Base-by-base conservation (phyloP, 768 basidiomycete genomes). In the Collybiopsis confluens region DNA sequence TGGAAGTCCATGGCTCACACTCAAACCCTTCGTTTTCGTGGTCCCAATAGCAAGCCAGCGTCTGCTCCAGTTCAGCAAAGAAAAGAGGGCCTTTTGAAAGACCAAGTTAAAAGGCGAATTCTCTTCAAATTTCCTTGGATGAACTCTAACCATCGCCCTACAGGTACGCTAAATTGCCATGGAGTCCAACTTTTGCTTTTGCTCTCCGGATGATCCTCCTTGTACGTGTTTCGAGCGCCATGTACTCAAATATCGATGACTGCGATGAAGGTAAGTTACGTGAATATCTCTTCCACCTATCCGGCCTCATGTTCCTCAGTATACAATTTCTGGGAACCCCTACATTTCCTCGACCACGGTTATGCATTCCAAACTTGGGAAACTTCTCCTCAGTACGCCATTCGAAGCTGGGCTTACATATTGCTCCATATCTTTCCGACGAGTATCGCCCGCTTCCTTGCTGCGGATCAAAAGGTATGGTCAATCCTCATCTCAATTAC, bases 291-390 rank as follows among this genome's bases (percentile, higher is more conserved):
- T 54, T 20, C 37, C 20, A 45, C 42, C 21, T 45, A n/a, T n/a
- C 40, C 24, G 13, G 2, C 16, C 52, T 49, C 58, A 26, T 55
- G 33, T 47, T 57, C 24, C 28, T 27, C 50, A 99, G 97, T 97
- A 11, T 99, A 86, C 79, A 99, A 99, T 71, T 99, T 97, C 69
- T 98, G 92, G 92, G 97, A 98, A 65, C 97, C 97, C 18, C 73
- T 99, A 15, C 97, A 99, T 71, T 95, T 94, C 64, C 76, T 97
- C 54, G 82, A 86, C 55, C 73, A 84, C 54, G 92, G 92, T 23
- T 77, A 85, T 56, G 97, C 90, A 7, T 98, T 99, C 68, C 96
- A 98, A 70, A 98, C 97, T 0, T 99, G 97, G 97, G 97, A 99
- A 65, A 82, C 91, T 4, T 90, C 94, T 8, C 94, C 97, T 10